These are phyloP conservation scores for Xylariaceae sp. DNA, from an alignment of 2,329 filamentous ascomycete species.

Conservation along the genomic window DNA sequence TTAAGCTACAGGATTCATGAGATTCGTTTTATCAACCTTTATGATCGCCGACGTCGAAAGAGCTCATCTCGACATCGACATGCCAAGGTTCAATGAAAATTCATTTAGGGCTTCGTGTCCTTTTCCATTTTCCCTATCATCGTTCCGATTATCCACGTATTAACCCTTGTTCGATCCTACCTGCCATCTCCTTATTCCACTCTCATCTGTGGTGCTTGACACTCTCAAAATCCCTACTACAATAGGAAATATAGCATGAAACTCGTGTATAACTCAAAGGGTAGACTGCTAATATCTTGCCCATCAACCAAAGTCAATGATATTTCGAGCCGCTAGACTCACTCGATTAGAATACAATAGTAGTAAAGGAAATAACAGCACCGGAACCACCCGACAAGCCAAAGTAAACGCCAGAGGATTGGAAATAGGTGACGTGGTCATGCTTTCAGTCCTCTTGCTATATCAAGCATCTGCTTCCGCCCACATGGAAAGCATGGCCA, in stretches of 20 bases:
- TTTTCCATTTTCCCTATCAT: constrained; percentile 14
- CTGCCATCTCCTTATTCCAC: not conserved
- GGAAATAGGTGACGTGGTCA: too few species aligned
- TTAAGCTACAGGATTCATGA: not conserved
- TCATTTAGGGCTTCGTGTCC: not conserved
- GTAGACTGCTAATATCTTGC: constrained; percentile 15
- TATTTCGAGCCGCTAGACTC: constrained; percentile 4
- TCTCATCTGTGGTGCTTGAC: not conserved
- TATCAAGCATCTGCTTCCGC: too few species aligned
- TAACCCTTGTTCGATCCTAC: not conserved
- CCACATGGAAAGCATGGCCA: not conserved
- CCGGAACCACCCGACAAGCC: constrained; percentile 33
- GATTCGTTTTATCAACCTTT: not conserved
- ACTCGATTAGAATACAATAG: constrained; percentile 28
- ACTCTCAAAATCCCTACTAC: not conserved
- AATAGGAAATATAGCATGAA: constrained; percentile 19
- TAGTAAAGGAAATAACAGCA: constrained; percentile 29
- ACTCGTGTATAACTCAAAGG: constrained; percentile 17
- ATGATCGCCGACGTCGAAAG: not conserved
- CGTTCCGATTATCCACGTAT: too few species aligned
- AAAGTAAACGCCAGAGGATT: constrained; percentile 17
- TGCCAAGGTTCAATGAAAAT: not conserved
- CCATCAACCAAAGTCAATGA: constrained; percentile 17
- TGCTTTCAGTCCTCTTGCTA: too few species aligned
- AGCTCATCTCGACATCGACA: not conserved